phyloP scores from a whole-genome alignment of 495 filamentous ascomycete species.

The Aspergillus sclerotiicarbonarius region DNA sequence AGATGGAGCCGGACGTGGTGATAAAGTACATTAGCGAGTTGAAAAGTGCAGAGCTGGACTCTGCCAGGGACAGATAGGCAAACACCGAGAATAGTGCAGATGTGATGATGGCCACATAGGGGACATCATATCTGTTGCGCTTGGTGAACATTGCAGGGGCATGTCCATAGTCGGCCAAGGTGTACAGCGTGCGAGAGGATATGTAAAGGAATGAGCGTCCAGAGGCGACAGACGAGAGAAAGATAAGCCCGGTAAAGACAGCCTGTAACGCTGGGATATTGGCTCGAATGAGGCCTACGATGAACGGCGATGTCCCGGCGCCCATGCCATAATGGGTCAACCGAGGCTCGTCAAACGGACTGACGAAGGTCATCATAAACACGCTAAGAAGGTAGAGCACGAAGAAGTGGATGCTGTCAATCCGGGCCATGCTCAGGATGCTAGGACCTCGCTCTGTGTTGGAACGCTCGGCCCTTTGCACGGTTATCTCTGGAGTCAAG shows the following conservation, averaged over 20 bases:
- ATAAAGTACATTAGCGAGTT: conserved; percentile 59
- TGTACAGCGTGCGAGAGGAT: conserved; percentile 50
- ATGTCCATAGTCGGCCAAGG: conserved; percentile 47
- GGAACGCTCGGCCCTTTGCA: conserved; percentile 51
- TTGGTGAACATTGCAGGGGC: conserved; percentile 41
- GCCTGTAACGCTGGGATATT: conserved; percentile 56
- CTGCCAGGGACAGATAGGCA: conserved; percentile 34
- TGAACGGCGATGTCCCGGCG: conserved; percentile 40
- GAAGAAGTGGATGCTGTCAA: conserved; percentile 34
- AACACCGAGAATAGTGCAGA: conserved; percentile 40
- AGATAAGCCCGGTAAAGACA: conserved; percentile 66
- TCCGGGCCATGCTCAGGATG: conserved; percentile 21
- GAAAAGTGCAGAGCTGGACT: conserved; percentile 30
- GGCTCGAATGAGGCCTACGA: conserved; percentile 40
- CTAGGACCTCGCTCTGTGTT: conserved; percentile 29
- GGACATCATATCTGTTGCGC: conserved; percentile 46
- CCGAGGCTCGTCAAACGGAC: conserved; percentile 52
- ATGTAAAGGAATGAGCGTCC: conserved; percentile 61
- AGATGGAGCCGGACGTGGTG: conserved; percentile 59
- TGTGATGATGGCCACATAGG: conserved; percentile 40
- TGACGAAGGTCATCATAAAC: conserved; percentile 55
- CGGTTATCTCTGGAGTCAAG: conserved; percentile 55
- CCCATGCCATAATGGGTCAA: conserved; percentile 51
- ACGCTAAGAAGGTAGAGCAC: conserved; percentile 62
- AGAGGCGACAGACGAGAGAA: conserved; percentile 69